Evolutionary conservation across 768 basidiomycete genomes (phyloP), one percentile per base, ranked within the genome.

Genomic region (Lactifluus pinguis): DNA sequence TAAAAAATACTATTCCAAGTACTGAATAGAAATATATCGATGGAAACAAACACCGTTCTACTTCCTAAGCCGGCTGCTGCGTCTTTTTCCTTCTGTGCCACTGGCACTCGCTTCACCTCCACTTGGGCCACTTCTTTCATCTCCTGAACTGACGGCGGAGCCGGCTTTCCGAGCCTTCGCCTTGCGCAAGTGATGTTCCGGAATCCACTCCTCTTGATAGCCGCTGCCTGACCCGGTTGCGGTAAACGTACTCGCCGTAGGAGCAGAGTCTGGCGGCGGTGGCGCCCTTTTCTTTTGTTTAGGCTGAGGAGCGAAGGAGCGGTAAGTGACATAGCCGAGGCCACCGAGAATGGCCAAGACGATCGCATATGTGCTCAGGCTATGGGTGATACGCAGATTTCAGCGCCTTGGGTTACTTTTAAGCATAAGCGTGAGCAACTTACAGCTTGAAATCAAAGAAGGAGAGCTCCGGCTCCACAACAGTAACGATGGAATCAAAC

Each of bases 171-270:
- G 78, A 17, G 72, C 70, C 71, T 82, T 89, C 36, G 73, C 59
- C 72, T 88, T 87, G 76, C 82, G 87, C 62, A 91, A 75, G 67
- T 92, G 91, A 68, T 91, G 88, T 65, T 87, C 87, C n/a, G 91
- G 91, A 66, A 93, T 93, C 91, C 91, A 93, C 68, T 93, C 91
- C 69, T 92, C 88, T 68, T 89, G 83, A 66, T 92, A 92, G 48
- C 83, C 85, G 42, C 84, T 80, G 41, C 84, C 81, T 2, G 83
- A 78, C 39, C 84, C 82, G 25, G 83, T 83, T 36, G 85, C 84
- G 7, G 86, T 85, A 39, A 80, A 79, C 8, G 81, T 71, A 32
- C 79, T 79, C 41, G 80, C 78, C 9, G 25, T 25, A 25, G 86
- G 81, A 4, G 82, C 69, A 8, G 74, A 61, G 21, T 57, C 60